phyloP scores from a whole-genome alignment of 768 basidiomycete genomes.

The Tricholoma terreum region DNA sequence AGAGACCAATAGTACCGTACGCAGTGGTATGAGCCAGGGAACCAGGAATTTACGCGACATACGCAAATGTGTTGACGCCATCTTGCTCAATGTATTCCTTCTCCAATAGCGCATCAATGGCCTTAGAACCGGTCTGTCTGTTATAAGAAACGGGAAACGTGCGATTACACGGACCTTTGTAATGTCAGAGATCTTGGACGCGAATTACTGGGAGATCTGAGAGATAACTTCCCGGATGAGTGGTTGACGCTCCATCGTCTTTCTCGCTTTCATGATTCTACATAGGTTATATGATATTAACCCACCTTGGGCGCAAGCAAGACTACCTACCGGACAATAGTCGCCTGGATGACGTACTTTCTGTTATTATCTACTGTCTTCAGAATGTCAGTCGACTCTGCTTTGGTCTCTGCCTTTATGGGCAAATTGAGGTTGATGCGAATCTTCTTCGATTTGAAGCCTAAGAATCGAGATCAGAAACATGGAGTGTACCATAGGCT shows the following conservation, averaged over 20 bases:
- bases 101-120: conserved; percentile 88
- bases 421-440: conserved; percentile 88
- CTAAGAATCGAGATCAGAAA: conserved; percentile 32
- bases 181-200: conserved; percentile 93
- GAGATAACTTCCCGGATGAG: conserved; percentile 89
- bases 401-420: conserved; percentile 93
- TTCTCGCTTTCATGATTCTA: conserved; percentile 93
- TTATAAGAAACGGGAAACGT: not conserved
- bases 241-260: conserved; percentile 92
- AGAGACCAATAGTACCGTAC: conserved; percentile 9
- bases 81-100: conserved; percentile 98
- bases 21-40: not conserved
- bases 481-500: not conserved
- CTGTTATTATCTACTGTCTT: conserved; percentile 97
- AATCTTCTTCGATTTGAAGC: conserved; percentile 92
- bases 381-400: conserved; percentile 83
- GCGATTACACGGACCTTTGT: conserved; percentile 65
- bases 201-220: conserved; percentile 83
- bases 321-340: conserved; percentile 71
- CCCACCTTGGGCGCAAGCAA: not conserved
- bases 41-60: conserved; percentile 58
- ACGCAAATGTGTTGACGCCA: conserved; percentile 81
- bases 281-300: conserved; percentile 1
- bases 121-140: conserved; percentile 41
- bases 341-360: conserved; percentile 94